Evolutionary conservation across 2,329 filamentous ascomycete species (phyloP).

Genomic region (Chaetothyriales sp.): DNA sequence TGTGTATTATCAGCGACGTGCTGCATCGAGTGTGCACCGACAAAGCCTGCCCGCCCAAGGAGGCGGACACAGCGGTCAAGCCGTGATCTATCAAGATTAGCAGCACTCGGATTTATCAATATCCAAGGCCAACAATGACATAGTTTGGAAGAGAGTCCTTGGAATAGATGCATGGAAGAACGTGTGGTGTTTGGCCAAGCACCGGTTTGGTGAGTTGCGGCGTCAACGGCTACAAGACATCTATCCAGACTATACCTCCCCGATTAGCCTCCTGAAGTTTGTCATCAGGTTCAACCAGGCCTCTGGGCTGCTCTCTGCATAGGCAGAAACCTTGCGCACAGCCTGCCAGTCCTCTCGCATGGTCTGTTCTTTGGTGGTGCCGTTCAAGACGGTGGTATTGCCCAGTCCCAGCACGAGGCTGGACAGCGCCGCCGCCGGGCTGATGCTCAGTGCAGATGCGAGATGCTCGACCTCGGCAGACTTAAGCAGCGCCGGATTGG

Average conservation of each 20-base stretch:
- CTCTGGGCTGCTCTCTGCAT: constrained; percentile 31
- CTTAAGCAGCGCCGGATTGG: constrained; percentile 37
- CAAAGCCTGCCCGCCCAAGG: no score
- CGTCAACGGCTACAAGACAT: no score
- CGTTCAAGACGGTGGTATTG: constrained; percentile 38
- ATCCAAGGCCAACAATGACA: no score
- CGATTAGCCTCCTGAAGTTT: constrained; percentile 33
- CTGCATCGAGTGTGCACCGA: no score
- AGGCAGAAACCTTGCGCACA: constrained; percentile 26
- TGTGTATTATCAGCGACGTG: no score
- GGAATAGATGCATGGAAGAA: no score
- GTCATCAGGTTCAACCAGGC: constrained; percentile 36
- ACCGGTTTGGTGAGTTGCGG: no score
- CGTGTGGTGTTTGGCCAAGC: no score
- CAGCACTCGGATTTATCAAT: no score
- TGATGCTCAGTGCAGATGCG: constrained; percentile 29
- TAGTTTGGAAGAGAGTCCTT: no score
- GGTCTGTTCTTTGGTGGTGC: constrained; percentile 36
- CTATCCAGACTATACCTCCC: constrained; percentile 16
- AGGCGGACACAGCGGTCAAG: no score
- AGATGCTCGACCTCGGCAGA: constrained; percentile 36
- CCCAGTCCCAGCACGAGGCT: constrained; percentile 39
- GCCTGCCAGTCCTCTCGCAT: constrained; percentile 40
- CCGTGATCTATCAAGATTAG: no score
- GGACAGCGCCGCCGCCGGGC: constrained; percentile 38